Conservation (phyloP, 1,284 basidiomycete species). For the Trichosporon faecale region DNA sequence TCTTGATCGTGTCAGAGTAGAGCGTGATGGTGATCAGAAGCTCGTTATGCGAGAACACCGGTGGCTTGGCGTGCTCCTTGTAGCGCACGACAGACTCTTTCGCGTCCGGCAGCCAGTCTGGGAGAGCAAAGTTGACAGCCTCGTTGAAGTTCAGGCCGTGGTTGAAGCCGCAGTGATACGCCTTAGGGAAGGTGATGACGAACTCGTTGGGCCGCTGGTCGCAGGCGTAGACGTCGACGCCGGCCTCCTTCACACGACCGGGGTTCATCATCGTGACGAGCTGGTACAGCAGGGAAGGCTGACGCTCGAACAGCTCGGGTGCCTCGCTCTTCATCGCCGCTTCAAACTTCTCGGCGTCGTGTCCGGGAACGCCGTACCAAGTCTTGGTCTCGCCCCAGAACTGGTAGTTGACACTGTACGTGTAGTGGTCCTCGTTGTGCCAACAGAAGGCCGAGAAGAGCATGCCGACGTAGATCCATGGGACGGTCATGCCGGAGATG, state of each 20-base stretch:
- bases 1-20: conserved; percentile 88
- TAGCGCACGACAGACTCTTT: conserved; percentile 85
- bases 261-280: conserved; percentile 98
- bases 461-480: conserved; percentile 99
- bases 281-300: conserved; percentile 95
- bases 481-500: conserved; percentile 99
- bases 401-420: conserved; percentile 94
- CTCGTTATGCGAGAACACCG: conserved; percentile 98
- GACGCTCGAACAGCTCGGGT: conserved; percentile 97
- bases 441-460: conserved; percentile 99
- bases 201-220: conserved; percentile 98
- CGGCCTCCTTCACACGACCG: conserved; percentile 74
- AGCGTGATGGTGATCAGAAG: conserved; percentile 91
- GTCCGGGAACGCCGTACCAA: conserved; percentile 97
- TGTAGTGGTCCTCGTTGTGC: conserved; percentile 99
- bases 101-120: conserved; percentile 88
- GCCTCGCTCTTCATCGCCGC: conserved; percentile 91
- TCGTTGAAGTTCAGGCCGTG: conserved; percentile 98
- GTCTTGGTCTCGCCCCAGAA: conserved; percentile 99
- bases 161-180: conserved; percentile 98
- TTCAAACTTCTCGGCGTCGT: conserved; percentile 93
- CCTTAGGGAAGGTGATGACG: conserved; percentile 95
- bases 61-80: conserved; percentile 81
- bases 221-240: conserved; percentile 89
- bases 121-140: conserved; percentile 97